phyloP scores from a whole-genome alignment of 306 rosid species.

The Astragalus glycyphyllos region DNA sequence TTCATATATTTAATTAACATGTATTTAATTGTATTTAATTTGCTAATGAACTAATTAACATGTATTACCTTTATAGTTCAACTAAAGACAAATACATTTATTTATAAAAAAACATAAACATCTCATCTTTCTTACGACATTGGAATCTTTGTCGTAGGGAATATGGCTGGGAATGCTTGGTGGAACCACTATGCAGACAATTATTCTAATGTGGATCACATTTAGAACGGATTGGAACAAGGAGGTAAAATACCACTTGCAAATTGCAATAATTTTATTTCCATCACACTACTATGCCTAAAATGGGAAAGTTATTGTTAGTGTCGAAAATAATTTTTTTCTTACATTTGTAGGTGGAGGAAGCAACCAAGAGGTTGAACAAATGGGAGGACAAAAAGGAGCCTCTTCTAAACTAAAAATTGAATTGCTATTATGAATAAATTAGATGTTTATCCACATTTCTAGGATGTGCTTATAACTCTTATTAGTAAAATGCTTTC shows the following conservation, averaged over 20 bases:
- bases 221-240: constrained; percentile 69
- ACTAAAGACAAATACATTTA: not conserved
- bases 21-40: not conserved
- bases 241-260: constrained; percentile 63
- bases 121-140: not conserved
- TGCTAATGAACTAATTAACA: not conserved
- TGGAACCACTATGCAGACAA: constrained; percentile 70
- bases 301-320: not conserved
- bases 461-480: too few relatives aligned
- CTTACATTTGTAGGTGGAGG: constrained; percentile 53
- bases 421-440: too few relatives aligned
- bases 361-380: constrained; percentile 61
- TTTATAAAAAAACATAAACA: not conserved
- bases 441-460: too few relatives aligned
- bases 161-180: constrained; percentile 80
- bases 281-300: not conserved
- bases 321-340: not conserved
- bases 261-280: not conserved
- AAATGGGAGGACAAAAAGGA: constrained; percentile 54
- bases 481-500: too few relatives aligned
- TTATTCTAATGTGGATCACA: constrained; percentile 65
- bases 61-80: too few relatives aligned
- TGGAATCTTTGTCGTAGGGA: constrained; percentile 53
- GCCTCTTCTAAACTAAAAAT: constrained; percentile 26
- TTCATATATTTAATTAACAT: too few relatives aligned